Evolutionary conservation across 768 basidiomycete species (phyloP), one percentile per base, ranked within the genome.

Genomic region (Termitomyces sp.): DNA sequence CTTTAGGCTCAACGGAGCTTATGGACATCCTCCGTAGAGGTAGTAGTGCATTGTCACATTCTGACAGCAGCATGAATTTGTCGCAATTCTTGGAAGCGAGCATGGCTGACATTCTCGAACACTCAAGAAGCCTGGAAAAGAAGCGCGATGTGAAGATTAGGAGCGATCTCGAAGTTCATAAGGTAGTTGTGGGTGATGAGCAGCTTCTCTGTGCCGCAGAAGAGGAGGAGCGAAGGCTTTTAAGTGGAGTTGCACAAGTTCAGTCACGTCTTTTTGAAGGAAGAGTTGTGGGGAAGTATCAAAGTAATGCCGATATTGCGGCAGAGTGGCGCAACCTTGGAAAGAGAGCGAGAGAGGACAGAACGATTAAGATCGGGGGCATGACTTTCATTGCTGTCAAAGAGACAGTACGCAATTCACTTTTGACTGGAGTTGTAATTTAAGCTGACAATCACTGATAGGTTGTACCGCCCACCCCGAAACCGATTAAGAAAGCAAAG

Each of bases 231-330:
- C 63, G 65, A 24, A 67, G 58, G 57, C 63, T 86, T 28, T 67
- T 86, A 41, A 77, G 72, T 26, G 84, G 84, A 6, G 72, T 83
- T n/a, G 83, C 82, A 7, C 79, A 79, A 55, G 84, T 86, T 18
- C 78, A 79, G 57, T 80, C 78, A 48, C 73, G 83, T 33, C 65
- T 86, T 20, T 86, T 85, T 57, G 84, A 86, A 57, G 85, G 84
- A 9, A 73, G 72, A 60, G 33, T 80, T 49, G 60, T 80, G 24
- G 52, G 71, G 43, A 69, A 66, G 44, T 38, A 43, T 32, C 72
- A 74, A 58, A 68, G 67, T 45, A 76, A 76, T 57, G 67, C 70
- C 43, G 68, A 80, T 35, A 81, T 79, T 45, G 78, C 76, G 2
- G 59, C 69, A 9, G 77, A 79, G 57, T 82, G 80, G 82, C 65